These are phyloP conservation scores for Solanum acaule DNA, from an alignment of 257 asterid genomes.

Conservation along the genomic window DNA sequence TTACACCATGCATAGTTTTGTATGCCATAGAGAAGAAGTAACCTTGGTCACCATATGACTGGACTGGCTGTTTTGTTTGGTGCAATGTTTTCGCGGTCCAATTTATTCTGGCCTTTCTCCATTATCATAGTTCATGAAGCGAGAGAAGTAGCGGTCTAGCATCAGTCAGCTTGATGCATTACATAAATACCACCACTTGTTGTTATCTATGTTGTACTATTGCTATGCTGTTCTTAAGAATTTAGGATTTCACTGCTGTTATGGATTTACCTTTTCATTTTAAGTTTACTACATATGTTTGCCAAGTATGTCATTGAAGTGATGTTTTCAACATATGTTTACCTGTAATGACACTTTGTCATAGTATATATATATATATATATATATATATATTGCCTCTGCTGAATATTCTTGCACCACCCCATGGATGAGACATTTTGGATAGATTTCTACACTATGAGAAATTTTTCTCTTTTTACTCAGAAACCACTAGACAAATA, in stretches of 20 bases:
- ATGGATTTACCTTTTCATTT: not conserved
- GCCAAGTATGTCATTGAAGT: not conserved
- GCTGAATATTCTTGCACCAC: not conserved
- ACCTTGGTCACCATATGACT: no score
- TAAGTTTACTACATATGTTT: no score
- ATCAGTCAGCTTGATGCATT: not conserved
- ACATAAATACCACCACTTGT: not conserved
- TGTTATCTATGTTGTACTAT: no score
- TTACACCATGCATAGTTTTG: not conserved
- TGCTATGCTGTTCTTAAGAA: not conserved
- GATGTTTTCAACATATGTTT: not conserved
- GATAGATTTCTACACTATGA: not conserved
- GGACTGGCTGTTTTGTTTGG: not conserved
- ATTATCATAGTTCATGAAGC: not conserved
- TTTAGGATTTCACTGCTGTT: not conserved
- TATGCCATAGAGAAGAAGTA: no score
- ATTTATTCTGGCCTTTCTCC: not conserved
- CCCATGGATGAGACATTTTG: not conserved
- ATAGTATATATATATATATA: no score
- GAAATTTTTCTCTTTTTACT: not conserved
- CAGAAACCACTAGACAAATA: not conserved
- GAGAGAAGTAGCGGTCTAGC: no score
- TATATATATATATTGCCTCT: not conserved
- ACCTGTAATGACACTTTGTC: not conserved
- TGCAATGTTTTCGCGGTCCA: not conserved